Evolutionary conservation across 495 filamentous ascomycete species (phyloP).

Genomic region (Geopyxis carbonaria): DNA sequence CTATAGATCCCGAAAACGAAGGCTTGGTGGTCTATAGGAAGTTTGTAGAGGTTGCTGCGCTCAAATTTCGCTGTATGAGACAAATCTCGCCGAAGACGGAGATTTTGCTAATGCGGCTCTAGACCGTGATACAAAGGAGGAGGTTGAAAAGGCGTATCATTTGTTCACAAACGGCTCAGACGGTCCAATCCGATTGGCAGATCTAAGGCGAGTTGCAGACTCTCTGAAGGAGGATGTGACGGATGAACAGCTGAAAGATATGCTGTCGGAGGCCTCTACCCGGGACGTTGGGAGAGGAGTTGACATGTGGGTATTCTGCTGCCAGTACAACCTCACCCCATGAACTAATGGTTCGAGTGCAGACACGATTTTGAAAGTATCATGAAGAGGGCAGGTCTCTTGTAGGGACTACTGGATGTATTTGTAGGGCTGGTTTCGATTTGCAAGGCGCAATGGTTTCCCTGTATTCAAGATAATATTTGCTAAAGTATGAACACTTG

Average conservation of each 20-base stretch:
- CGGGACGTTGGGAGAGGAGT: conserved; percentile 57
- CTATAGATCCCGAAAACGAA: conserved; percentile 62
- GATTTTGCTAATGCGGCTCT: too few species aligned
- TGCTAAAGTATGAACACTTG: too few species aligned
- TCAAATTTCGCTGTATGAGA: conserved; percentile 40
- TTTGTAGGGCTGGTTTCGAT: conserved; percentile 1
- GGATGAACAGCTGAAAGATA: conserved; percentile 70
- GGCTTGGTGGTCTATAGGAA: conserved; percentile 57
- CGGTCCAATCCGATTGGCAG: conserved; percentile 49
- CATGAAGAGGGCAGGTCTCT: conserved; percentile 70
- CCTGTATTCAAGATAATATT: too few species aligned
- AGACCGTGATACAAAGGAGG: conserved; percentile 40
- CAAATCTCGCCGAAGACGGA: too few species aligned
- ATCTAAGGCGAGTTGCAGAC: conserved; percentile 62
- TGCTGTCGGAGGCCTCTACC: conserved; percentile 85
- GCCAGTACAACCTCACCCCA: too few species aligned
- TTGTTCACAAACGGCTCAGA: conserved; percentile 45
- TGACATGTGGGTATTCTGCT: conserved; percentile 24
- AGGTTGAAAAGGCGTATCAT: conserved; percentile 62
- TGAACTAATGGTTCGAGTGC: background rate
- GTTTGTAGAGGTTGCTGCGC: conserved; percentile 70
- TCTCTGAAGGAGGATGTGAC: conserved; percentile 65
- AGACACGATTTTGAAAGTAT: conserved; percentile 69
- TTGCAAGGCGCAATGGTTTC: too few species aligned
- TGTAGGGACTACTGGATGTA: conserved; percentile 6